Evolutionary conservation across 192 early-diverging fungal genomes (phyloP).

Genomic region (Obelidium mucronatum): DNA sequence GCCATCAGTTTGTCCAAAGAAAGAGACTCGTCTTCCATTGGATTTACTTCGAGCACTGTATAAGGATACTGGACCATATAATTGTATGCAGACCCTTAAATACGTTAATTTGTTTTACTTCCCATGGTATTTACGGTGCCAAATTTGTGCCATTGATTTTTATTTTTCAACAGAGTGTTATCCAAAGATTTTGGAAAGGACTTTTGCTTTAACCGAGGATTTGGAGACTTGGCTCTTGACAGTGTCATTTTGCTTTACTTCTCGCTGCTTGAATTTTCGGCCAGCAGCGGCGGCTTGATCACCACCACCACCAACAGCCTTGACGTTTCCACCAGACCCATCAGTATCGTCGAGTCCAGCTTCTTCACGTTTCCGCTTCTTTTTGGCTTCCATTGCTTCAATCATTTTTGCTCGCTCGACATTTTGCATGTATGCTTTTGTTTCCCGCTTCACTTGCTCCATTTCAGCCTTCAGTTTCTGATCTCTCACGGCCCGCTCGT

Average conservation of each 20-base stretch:
- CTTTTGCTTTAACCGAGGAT: slow-evolving; percentile 15
- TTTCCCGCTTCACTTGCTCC: slow-evolving; percentile 83
- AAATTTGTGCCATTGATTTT: too few species aligned
- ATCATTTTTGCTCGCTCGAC: slow-evolving; percentile 91
- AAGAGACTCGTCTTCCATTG: too few species aligned
- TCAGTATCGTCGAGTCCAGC: slow-evolving; percentile 2
- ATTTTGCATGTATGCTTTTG: slow-evolving; percentile 85
- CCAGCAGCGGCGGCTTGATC: neutral
- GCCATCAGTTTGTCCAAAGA: too few species aligned
- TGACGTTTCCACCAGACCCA: neutral
- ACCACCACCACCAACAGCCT: neutral
- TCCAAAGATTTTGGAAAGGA: slow-evolving; percentile 32
- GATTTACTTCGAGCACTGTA: too few species aligned
- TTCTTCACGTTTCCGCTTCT: slow-evolving; percentile 51
- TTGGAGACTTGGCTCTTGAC: slow-evolving; percentile 2
- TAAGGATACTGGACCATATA: too few species aligned
- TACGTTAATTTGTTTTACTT: too few species aligned
- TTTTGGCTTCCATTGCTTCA: slow-evolving; percentile 75
- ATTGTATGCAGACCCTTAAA: too few species aligned
- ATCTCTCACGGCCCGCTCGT: slow-evolving; percentile 67
- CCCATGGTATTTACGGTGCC: too few species aligned
- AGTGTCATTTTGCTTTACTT: slow-evolving; percentile 59
- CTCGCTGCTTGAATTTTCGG: slow-evolving; percentile 70
- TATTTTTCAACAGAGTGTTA: too few species aligned
- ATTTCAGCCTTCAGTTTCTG: slow-evolving; percentile 87